Evolutionary conservation across 2,329 filamentous ascomycete genomes (phyloP).

Genomic region (Ceratocystis variospora): DNA sequence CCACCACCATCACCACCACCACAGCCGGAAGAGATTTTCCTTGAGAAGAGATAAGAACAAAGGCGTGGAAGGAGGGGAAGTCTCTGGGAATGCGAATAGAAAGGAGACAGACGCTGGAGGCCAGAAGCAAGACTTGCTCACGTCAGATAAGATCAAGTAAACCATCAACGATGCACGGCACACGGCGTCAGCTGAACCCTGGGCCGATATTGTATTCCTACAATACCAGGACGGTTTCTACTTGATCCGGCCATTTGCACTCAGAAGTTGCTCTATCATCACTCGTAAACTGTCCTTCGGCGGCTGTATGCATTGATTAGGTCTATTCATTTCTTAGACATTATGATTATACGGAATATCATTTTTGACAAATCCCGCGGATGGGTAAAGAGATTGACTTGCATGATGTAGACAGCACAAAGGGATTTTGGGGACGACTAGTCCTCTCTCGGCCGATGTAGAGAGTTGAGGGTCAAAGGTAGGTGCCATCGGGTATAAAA

Average conservation of each 20-base stretch:
- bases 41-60: conserved; percentile 12
- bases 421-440: neutral
- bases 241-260: conserved; percentile 5
- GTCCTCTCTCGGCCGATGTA: no score
- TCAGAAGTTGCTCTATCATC: conserved; percentile 29
- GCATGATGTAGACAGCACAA: neutral
- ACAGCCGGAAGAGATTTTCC: conserved; percentile 13
- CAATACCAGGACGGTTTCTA: conserved; percentile 21
- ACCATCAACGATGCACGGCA: conserved; percentile 18
- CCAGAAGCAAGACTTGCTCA: conserved; percentile 14
- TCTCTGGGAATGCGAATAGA: neutral
- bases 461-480: no score
- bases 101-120: neutral
- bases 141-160: conserved; percentile 56
- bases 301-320: neutral
- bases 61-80: neutral
- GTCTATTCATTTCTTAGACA: neutral
- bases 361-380: neutral
- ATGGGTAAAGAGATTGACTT: neutral
- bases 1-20: neutral
- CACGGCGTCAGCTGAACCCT: conserved; percentile 11
- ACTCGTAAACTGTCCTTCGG: conserved; percentile 23
- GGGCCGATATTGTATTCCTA: conserved; percentile 22
- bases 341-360: neutral
- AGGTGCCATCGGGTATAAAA: no score